phyloP scores from a whole-genome alignment of 2,329 filamentous ascomycete species.

The Exophiala phaeomuriformis region DNA sequence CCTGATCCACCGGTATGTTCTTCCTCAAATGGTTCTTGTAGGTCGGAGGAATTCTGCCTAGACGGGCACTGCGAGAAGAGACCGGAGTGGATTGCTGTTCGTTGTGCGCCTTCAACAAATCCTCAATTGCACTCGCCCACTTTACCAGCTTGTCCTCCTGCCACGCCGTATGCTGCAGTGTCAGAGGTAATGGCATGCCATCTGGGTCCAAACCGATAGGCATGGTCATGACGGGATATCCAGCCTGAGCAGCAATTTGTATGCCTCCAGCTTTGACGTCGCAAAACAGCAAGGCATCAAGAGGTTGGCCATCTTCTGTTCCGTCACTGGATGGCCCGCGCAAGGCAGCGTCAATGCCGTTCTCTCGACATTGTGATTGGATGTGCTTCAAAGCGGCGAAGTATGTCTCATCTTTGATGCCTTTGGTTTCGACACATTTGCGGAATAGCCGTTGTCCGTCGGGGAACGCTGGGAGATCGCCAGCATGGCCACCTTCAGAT shows the following conservation, averaged over 20 bases:
- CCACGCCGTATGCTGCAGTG: conserved; percentile 30
- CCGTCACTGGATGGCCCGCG: conserved; percentile 1
- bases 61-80: background rate
- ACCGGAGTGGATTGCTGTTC: background rate
- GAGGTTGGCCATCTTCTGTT: conserved; percentile 5
- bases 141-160: conserved; percentile 29
- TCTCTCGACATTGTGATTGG: conserved; percentile 26
- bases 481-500: conserved; percentile 25
- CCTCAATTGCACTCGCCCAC: conserved; percentile 32
- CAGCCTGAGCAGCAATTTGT: conserved; percentile 32
- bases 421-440: conserved; percentile 18
- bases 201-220: conserved; percentile 30
- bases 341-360: conserved; percentile 31
- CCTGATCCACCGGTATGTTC: conserved; percentile 27
- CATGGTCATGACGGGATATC: conserved; percentile 30
- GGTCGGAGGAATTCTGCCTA: conserved; percentile 24
- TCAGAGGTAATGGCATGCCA: conserved; percentile 26
- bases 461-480: conserved; percentile 28
- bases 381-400: conserved; percentile 28
- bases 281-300: conserved; percentile 30
- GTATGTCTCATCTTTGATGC: conserved; percentile 27
- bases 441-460: conserved; percentile 26
- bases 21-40: conserved; percentile 28
- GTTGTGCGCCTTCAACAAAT: conserved; percentile 22
- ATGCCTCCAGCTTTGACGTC: conserved; percentile 29